phyloP scores from a whole-genome alignment of 2,329 filamentous ascomycete genomes.

The Fusarium anguioides region DNA sequence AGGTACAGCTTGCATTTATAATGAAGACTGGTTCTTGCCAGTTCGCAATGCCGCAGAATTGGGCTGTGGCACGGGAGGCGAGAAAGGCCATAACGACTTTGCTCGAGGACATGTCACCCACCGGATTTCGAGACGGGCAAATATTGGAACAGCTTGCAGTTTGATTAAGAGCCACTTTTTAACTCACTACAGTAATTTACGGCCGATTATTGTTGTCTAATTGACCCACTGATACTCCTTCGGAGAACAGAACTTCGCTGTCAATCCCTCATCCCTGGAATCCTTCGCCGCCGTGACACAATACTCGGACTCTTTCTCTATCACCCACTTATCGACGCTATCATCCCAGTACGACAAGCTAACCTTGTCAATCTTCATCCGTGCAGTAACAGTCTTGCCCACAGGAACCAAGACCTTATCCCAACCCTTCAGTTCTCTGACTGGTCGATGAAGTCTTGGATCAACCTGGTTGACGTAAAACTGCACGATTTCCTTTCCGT shows the following conservation, averaged over 20 bases:
- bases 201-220: too few species aligned
- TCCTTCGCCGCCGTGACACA: constrained; percentile 23
- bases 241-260: background rate
- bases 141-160: background rate
- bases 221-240: constrained; percentile 18
- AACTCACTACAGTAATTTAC: too few species aligned
- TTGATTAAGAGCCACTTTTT: background rate
- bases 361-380: constrained; percentile 15
- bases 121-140: constrained; percentile 13
- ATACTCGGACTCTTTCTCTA: constrained; percentile 22
- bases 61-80: background rate
- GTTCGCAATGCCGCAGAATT: background rate
- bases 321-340: constrained; percentile 21
- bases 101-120: constrained; percentile 2
- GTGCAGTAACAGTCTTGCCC: constrained; percentile 21
- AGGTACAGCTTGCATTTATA: constrained; percentile 23
- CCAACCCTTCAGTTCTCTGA: constrained; percentile 31
- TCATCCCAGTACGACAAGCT: constrained; percentile 35
- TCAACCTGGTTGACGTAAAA: constrained; percentile 24
- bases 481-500: constrained; percentile 29
- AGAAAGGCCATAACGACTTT: background rate
- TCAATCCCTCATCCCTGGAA: constrained; percentile 16
- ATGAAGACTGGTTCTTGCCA: background rate
- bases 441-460: constrained; percentile 3
- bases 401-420: constrained; percentile 13